Evolutionary conservation across 2,329 filamentous ascomycete species (phyloP), one percentile per base, ranked within the genome.

Genomic region (Colletotrichum cuscutae): DNA sequence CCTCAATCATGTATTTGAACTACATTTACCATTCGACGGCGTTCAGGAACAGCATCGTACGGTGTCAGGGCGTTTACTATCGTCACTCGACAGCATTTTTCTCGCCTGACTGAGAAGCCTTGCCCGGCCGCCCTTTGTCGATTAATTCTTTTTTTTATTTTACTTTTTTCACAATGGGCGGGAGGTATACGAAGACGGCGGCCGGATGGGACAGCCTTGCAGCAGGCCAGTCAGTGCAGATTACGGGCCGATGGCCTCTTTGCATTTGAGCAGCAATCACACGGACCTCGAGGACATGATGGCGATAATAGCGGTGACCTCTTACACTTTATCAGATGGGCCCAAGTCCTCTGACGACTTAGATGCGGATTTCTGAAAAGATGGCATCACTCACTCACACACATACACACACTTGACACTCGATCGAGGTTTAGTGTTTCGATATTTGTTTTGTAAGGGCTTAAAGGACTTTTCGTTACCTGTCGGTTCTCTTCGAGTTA

Each of bases 1-100:
- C 69, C 19, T 75, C 76, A 78, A 82, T 84, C 82, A 84, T 88
- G 86, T 89, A 88, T 86, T 86, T 82, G 79, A 76, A 81, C 81
- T 82, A 86, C 81, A 84, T 83, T 85, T 82, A 82, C 80, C 83
- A 82, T 85, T 83, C 80, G 78, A 78, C 78, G 86, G 87, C 86
- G 87, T 89, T 88, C 80, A 81, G 82, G 86, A 82, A 84, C 83
- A 88, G 87, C 87, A 89, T 89, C 85, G 86, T 88, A 86, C 80
- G 87, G 87, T 86, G 87, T 89, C 86, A 80, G 73, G 87, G 87
- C 86, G 86, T 89, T 88, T 80, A 82, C 76, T 15, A 59, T 80
- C 81, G 77, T 75, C 74, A 78, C 76, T 76, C 78, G 78, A 74
- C 49, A 72, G 68, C 71, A 73, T 76, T 63, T 57, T 49, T 32